Evolutionary conservation across 768 basidiomycete species (phyloP).

Genomic region (Rhizopogon rudus): DNA sequence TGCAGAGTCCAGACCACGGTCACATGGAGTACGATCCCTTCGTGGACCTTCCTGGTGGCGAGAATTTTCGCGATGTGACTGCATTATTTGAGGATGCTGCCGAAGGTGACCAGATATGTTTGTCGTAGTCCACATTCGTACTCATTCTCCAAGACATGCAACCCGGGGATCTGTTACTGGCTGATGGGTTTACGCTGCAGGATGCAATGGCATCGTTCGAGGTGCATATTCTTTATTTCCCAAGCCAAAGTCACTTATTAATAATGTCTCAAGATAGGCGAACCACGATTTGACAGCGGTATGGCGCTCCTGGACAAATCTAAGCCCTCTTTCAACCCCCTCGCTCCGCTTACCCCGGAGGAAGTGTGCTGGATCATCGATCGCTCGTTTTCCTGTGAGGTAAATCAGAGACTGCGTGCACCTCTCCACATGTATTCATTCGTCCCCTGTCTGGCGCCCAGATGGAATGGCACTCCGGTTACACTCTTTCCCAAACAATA

Average conservation of each 20-base stretch:
- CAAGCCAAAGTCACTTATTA: background rate
- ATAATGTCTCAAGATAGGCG: constrained; percentile 61
- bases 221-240: constrained; percentile 35
- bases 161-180: constrained; percentile 56
- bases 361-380: constrained; percentile 91
- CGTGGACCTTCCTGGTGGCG: constrained; percentile 44
- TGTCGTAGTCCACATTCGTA: background rate
- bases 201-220: constrained; percentile 96
- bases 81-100: constrained; percentile 55
- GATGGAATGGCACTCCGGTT: constrained; percentile 88
- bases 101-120: constrained; percentile 38
- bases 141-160: constrained; percentile 49
- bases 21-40: constrained; percentile 14
- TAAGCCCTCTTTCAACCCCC: constrained; percentile 55
- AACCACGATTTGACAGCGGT: constrained; percentile 86
- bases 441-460: constrained; percentile 25
- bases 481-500: constrained; percentile 81
- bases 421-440: constrained; percentile 11
- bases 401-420: constrained; percentile 27
- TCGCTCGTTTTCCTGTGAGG: constrained; percentile 73
- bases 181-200: constrained; percentile 65
- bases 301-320: constrained; percentile 41
- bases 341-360: constrained; percentile 59
- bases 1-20: constrained; percentile 4
- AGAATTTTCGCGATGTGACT: constrained; percentile 62